A percentile compares a stretch with the other conserved stretches of the same genome.
These are phyloP conservation scores for Penicillium samsonianum DNA, from an alignment of 495 filamentous ascomycete species.

Conservation along the genomic window DNA sequence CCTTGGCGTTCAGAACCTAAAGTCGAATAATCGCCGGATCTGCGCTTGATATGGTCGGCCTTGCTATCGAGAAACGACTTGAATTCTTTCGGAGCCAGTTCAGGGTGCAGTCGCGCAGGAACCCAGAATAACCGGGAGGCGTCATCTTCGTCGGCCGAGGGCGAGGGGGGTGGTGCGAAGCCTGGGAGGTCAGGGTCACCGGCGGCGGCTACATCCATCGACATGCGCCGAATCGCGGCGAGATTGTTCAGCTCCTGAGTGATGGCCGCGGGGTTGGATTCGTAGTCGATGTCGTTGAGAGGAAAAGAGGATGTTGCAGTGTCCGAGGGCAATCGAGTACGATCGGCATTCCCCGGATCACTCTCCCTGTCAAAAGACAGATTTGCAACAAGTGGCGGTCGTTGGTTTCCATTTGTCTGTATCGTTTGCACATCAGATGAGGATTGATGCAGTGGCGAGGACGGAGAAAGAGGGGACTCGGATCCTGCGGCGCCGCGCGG, in stretches of 20 bases:
- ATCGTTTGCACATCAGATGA: slow-evolving; percentile 25
- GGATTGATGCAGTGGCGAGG: slow-evolving; percentile 32
- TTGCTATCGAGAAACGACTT: slow-evolving; percentile 94
- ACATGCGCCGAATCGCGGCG: slow-evolving; percentile 93
- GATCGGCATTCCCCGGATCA: slow-evolving; percentile 57
- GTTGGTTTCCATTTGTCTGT: slow-evolving; percentile 47
- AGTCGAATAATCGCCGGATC: slow-evolving; percentile 69
- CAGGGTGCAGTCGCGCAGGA: slow-evolving; percentile 88
- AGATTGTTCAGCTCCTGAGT: slow-evolving; percentile 94
- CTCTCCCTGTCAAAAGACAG: slow-evolving; percentile 53
- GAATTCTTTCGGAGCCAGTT: slow-evolving; percentile 94
- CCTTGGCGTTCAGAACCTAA: slow-evolving; percentile 63
- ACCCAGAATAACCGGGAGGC: slow-evolving; percentile 92
- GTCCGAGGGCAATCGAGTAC: slow-evolving; percentile 62
- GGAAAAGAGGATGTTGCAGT: slow-evolving; percentile 77
- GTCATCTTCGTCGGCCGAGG: slow-evolving; percentile 78
- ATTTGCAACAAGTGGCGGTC: slow-evolving; percentile 35
- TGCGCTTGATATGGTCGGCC: slow-evolving; percentile 82
- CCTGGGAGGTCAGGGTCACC: slow-evolving; percentile 90
- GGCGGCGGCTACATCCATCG: slow-evolving; percentile 93
- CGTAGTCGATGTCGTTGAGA: slow-evolving; percentile 88
- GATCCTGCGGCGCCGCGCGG: slow-evolving; percentile 43
- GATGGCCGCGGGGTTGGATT: slow-evolving; percentile 85
- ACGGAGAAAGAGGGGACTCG: slow-evolving; percentile 47
- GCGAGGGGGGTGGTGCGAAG: slow-evolving; percentile 75